These are phyloP conservation scores for Fusarium sp. DNA, from an alignment of 2,329 filamentous ascomycete genomes.

Conservation along the genomic window DNA sequence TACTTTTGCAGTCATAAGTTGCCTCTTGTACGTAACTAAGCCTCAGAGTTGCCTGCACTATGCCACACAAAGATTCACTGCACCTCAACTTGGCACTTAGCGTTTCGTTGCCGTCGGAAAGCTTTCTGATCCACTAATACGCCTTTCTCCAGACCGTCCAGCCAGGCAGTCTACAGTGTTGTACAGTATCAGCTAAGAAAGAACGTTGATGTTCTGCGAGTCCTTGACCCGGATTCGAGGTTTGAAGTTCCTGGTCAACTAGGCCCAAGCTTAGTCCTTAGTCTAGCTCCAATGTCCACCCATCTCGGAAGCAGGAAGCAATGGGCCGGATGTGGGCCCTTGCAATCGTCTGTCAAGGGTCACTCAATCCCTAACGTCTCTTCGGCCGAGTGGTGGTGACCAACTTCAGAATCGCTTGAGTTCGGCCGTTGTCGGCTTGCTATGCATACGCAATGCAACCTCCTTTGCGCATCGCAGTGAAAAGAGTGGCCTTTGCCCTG, in stretches of 20 bases:
- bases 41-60: slow-evolving; percentile 27
- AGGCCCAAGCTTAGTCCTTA: slow-evolving; percentile 33
- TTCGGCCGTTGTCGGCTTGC: slow-evolving; percentile 36
- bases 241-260: slow-evolving; percentile 27
- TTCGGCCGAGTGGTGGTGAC: slow-evolving; percentile 37
- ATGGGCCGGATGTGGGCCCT: slow-evolving; percentile 25
- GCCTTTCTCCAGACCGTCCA: neutral
- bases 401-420: slow-evolving; percentile 23
- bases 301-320: slow-evolving; percentile 32
- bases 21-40: slow-evolving; percentile 3
- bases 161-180: neutral
- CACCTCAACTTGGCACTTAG: slow-evolving; percentile 10
- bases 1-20: neutral
- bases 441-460: slow-evolving; percentile 17
- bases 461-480: neutral
- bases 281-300: slow-evolving; percentile 16
- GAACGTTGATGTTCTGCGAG: slow-evolving; percentile 15
- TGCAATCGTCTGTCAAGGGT: slow-evolving; percentile 11
- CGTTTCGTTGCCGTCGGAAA: slow-evolving; percentile 21
- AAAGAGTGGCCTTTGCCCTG: neutral
- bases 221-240: slow-evolving; percentile 10
- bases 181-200: slow-evolving; percentile 2
- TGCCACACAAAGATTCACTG: slow-evolving; percentile 13
- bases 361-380: slow-evolving; percentile 16
- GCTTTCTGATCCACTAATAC: slow-evolving; percentile 23